Base-by-base conservation (phyloP, 2,329 filamentous ascomycete species). In the Purpureocillium lavendulum region DNA sequence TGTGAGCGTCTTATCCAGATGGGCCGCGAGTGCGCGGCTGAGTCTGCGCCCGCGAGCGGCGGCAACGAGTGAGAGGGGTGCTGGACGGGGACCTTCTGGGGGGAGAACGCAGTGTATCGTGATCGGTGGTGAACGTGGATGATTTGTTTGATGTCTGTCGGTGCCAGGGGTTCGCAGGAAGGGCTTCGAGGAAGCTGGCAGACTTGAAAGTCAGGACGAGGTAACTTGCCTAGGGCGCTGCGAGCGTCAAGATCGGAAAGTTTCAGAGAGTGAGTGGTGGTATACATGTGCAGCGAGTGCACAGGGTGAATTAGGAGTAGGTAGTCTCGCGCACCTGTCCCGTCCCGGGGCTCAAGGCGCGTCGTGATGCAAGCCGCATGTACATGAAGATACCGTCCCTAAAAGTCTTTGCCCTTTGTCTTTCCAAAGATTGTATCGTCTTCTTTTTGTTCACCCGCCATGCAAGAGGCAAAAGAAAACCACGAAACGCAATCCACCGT, bases 401-500 rank as follows among this genome's bases (percentile, higher is more conserved):
- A 10, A 26, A 26, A 26, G 6, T 10, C 21, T 26, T 26, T 26
- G 21, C 21, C 21, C 21, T 10, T 26, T 26, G 5, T 26, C 21
- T 26, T 26, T 26, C 21, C 6, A 26, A 26, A 26, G 21, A 10
- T 26, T 26, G 21, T 30, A 41, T 35, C 37, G 31, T 39, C 31
- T 31, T 41, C 37, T 41, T 41, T 42, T 35, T 38, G 29, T 38
- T 35, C 16, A 38, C 43, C 46, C 52, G 47, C 51, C 54, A 56
- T 58, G 53, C 53, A 49, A 44, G 21, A 26, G 6, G 21, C 39
- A 38, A 37, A 35, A 35, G 36, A 29, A 36, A 26, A 35, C n/a
- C n/a, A 32, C 11, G 17, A 30, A 30, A 36, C 16, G n/a, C 12
- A 30, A 21, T 42, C 35, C 46, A 56, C 48, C 52, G 55, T 67